A percentile compares a stretch with the other conserved stretches of the same genome.
These are phyloP conservation scores for Epichloe amarillans DNA, from an alignment of 2,329 filamentous ascomycete species.

Conservation along the genomic window DNA sequence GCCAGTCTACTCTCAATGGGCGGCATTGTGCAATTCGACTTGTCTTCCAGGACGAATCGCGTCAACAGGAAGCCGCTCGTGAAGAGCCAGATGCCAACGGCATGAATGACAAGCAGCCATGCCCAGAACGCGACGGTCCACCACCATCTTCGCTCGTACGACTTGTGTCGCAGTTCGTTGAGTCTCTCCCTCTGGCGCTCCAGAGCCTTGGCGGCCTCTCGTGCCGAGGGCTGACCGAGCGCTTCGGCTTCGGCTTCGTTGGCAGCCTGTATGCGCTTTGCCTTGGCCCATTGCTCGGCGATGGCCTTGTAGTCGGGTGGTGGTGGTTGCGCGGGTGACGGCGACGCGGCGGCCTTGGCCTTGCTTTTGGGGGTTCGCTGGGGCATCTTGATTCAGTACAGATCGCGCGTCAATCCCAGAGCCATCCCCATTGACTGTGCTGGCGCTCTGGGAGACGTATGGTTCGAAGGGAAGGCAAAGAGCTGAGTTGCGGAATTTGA, in stretches of 20 bases:
- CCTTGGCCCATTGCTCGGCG: constrained; percentile 38
- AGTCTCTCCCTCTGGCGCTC: constrained; percentile 34
- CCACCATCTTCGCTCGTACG: constrained; percentile 39
- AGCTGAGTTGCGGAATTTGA: neutral
- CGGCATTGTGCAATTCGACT: constrained; percentile 54
- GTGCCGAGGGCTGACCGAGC: constrained; percentile 18
- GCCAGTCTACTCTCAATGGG: constrained; percentile 43
- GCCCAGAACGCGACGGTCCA: constrained; percentile 56
- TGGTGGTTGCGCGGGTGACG: constrained; percentile 1
- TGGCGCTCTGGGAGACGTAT: constrained; percentile 4
- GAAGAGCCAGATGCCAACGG: constrained; percentile 77
- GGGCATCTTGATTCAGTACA: constrained; percentile 14
- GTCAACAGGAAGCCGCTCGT: constrained; percentile 91
- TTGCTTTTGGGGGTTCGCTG: constrained; percentile 13
- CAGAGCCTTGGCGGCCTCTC: constrained; percentile 23
- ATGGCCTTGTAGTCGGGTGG: constrained; percentile 37
- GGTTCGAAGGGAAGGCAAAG: neutral
- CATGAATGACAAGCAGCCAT: constrained; percentile 61
- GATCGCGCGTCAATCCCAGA: constrained; percentile 5
- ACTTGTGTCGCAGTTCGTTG: constrained; percentile 32
- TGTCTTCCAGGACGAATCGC: constrained; percentile 64
- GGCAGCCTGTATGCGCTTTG: constrained; percentile 34
- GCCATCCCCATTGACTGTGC: constrained; percentile 15
- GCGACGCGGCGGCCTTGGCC: constrained; percentile 11
- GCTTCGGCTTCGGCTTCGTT: constrained; percentile 23